Evolutionary conservation across 805 yeast species (phyloP).

Genomic region (Zygosaccharomyces pseudorouxii): DNA sequence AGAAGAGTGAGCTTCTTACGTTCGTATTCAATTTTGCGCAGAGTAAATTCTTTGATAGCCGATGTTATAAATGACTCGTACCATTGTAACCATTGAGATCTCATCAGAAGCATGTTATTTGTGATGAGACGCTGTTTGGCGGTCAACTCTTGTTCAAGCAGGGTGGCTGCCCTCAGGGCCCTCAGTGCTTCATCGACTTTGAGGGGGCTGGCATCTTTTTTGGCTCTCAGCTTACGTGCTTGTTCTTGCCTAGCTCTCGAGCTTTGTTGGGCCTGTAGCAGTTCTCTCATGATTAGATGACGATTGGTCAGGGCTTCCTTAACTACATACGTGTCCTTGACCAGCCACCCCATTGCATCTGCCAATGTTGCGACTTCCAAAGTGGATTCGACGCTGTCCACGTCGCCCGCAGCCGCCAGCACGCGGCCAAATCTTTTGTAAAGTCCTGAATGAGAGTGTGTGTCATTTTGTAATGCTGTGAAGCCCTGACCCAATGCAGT

Average conservation of each 20-base stretch:
- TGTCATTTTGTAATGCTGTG: conserved; percentile 26
- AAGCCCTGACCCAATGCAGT: conserved; percentile 45
- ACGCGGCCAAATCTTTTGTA: conserved; percentile 77
- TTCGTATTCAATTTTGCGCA: conserved; percentile 79
- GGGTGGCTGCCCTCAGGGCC: conserved; percentile 71
- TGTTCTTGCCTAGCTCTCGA: conserved; percentile 65
- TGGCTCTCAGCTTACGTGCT: conserved; percentile 66
- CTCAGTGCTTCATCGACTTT: conserved; percentile 88
- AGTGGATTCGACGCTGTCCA: conserved; percentile 65
- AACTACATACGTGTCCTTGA: conserved; percentile 75
- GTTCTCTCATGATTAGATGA: conserved; percentile 87
- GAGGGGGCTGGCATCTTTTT: conserved; percentile 72
- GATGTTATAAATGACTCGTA: conserved; percentile 53
- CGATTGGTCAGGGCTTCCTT: conserved; percentile 92
- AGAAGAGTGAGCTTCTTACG: conserved; percentile 70
- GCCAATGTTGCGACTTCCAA: conserved; percentile 70
- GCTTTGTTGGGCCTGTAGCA: conserved; percentile 69
- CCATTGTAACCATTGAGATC: conserved; percentile 45
- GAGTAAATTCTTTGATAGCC: conserved; percentile 54
- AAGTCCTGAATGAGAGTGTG: conserved; percentile 38
- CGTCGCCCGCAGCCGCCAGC: conserved; percentile 65
- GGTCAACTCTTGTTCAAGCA: conserved; percentile 69
- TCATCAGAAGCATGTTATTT: conserved; percentile 76
- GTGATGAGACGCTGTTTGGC: conserved; percentile 77
- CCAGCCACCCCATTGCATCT: conserved; percentile 62